Evolutionary conservation across 2,329 filamentous ascomycete species (phyloP).

Genomic region (Arachnomyces sp.): DNA sequence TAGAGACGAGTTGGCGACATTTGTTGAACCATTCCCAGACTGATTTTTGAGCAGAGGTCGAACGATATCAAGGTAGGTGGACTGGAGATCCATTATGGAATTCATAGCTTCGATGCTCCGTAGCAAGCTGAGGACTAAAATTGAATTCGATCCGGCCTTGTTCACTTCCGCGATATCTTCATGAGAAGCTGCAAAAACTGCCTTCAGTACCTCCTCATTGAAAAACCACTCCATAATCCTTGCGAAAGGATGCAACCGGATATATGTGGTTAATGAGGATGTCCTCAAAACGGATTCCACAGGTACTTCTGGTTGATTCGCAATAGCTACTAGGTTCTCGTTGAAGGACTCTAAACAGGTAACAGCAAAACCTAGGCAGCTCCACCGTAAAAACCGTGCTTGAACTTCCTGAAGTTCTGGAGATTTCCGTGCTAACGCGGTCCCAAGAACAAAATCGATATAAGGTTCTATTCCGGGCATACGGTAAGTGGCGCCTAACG

Average conservation of each 20-base stretch:
- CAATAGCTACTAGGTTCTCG: slow-evolving; percentile 80
- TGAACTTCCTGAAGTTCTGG: slow-evolving; percentile 63
- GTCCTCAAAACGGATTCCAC: slow-evolving; percentile 70
- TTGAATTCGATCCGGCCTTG: slow-evolving; percentile 66
- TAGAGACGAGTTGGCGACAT: slow-evolving; percentile 67
- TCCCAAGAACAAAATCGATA: slow-evolving; percentile 80
- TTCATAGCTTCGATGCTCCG: slow-evolving; percentile 78
- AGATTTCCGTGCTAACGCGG: slow-evolving; percentile 62
- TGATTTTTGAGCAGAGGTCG: slow-evolving; percentile 67
- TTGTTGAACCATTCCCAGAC: slow-evolving; percentile 49
- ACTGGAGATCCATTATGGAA: slow-evolving; percentile 74
- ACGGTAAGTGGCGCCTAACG: slow-evolving; percentile 67
- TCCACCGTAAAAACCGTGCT: slow-evolving; percentile 64
- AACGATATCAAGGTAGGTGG: slow-evolving; percentile 85
- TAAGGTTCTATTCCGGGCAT: slow-evolving; percentile 86
- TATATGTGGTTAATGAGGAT: slow-evolving; percentile 69
- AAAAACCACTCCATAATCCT: slow-evolving; percentile 98
- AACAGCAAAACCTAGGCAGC: slow-evolving; percentile 75
- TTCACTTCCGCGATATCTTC: slow-evolving; percentile 67
- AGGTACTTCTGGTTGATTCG: slow-evolving; percentile 66
- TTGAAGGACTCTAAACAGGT: slow-evolving; percentile 82
- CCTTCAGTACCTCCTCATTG: slow-evolving; percentile 77
- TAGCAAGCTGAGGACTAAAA: slow-evolving; percentile 70
- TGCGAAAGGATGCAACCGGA: slow-evolving; percentile 82
- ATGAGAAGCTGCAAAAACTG: slow-evolving; percentile 70